phyloP scores from a whole-genome alignment of 2,329 filamentous ascomycete genomes.

The Beauveria pseudobassiana region DNA sequence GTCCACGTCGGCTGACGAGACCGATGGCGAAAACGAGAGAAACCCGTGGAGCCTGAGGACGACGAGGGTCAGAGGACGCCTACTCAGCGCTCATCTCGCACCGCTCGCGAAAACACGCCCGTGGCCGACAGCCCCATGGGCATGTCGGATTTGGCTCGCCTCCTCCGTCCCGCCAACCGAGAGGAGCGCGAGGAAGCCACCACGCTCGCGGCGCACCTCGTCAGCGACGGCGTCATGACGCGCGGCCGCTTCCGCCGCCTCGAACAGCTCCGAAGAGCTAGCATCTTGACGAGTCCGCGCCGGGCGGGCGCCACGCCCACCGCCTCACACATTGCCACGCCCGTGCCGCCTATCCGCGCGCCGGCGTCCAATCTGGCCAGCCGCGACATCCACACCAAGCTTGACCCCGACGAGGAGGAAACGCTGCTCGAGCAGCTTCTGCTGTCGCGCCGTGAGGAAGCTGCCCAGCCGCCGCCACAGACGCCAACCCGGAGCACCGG shows the following conservation, averaged over 20 bases:
- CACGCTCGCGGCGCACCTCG: constrained; percentile 72
- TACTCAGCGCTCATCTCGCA: constrained; percentile 53
- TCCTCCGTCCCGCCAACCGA: constrained; percentile 71
- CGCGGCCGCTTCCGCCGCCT: constrained; percentile 67
- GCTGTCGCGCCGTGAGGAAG: constrained; percentile 38
- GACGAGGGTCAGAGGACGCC: constrained; percentile 61
- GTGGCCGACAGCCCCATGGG: constrained; percentile 56
- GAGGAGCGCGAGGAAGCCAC: constrained; percentile 77
- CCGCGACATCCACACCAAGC: constrained; percentile 24
- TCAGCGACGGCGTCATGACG: constrained; percentile 66
- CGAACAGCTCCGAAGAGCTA: constrained; percentile 60
- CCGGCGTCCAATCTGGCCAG: constrained; percentile 8
- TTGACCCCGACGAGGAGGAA: constrained; percentile 52
- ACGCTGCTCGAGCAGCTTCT: constrained; percentile 53
- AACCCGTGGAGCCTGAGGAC: constrained; percentile 26
- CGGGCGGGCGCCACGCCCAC: constrained; percentile 15
- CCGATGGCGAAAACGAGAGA: constrained; percentile 25
- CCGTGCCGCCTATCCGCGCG: neutral
- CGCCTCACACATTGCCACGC: constrained; percentile 6
- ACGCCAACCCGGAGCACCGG: constrained; percentile 4
- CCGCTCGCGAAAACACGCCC: constrained; percentile 47
- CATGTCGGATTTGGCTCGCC: constrained; percentile 62
- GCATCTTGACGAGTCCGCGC: constrained; percentile 40
- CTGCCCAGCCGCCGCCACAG: neutral
- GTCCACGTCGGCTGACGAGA: constrained; percentile 21